phyloP scores from a whole-genome alignment of 139 green algal genomes.

The Chlorella ohadii region DNA sequence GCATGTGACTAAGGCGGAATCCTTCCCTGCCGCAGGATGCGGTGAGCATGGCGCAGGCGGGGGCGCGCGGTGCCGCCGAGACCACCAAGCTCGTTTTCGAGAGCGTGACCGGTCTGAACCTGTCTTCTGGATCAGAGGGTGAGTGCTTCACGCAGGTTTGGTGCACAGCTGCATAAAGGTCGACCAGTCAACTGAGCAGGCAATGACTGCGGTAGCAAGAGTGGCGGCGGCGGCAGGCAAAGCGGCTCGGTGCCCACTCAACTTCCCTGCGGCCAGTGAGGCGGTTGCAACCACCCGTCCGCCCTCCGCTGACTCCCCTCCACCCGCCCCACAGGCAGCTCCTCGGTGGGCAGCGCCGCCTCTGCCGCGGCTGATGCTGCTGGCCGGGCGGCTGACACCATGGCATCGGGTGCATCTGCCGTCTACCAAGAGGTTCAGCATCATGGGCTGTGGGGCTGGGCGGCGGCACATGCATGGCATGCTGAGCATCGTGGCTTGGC shows the following conservation, averaged over 20 bases:
- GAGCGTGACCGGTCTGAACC: neutral
- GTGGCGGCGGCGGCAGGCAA: too few relatives aligned
- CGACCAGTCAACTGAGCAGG: too few relatives aligned
- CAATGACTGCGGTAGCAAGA: too few relatives aligned
- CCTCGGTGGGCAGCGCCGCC: neutral
- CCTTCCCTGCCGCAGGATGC: neutral
- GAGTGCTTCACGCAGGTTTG: too few relatives aligned
- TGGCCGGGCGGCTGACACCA: neutral
- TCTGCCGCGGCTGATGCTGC: neutral
- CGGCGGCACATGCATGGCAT: neutral
- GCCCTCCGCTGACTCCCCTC: neutral
- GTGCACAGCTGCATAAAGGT: too few relatives aligned
- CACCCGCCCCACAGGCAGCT: neutral
- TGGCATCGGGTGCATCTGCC: neutral
- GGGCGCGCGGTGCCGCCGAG: neutral
- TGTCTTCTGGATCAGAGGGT: neutral
- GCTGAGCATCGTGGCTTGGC: too few relatives aligned
- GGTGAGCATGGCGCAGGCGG: slow-evolving; percentile 6
- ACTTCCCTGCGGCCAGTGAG: neutral
- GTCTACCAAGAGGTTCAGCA: neutral
- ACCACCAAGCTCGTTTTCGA: neutral
- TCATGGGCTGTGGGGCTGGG: too few relatives aligned
- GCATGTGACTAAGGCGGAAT: too few relatives aligned
- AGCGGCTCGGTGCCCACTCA: neutral
- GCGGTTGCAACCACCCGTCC: too few relatives aligned